Evolutionary conservation across 306 rosid genomes (phyloP), one percentile per base, ranked within the genome.

Genomic region (Prunus salicina): DNA sequence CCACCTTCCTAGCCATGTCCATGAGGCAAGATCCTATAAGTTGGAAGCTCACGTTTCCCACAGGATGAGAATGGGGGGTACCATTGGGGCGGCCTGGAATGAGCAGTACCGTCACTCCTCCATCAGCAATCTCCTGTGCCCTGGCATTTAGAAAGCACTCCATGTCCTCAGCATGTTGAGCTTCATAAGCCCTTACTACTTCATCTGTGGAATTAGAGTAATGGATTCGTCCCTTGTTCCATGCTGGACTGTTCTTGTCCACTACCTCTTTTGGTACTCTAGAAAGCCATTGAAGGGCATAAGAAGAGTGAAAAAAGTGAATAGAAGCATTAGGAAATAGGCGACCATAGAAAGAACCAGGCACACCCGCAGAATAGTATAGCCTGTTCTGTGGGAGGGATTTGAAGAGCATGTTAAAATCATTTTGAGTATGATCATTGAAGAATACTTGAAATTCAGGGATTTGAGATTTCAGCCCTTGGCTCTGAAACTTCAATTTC

Each of bases 1-100:
- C 34, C 79, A 85, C 89, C 84, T 76, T 76, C 43, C 72, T 76
- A 3, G 78, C 69, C 87, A 86, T 69, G n/a, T 86, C 85, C 66
- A 71, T 15, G 58, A 86, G 81, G 79, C 79, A 71, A 24, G 75
- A 20, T 45, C 80, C 62, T 15, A 79, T 2, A 73, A 73, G 28
- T 12, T 56, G 67, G 5, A 6, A 18, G 6, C 1, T 12, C 28
- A 71, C 16, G 20, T 63, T 58, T n/a, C n/a, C 13, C 0, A 30
- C 15, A 74, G 57, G 27, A 7, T 79, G 61, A 16, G 80, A 68
- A 55, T 74, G 69, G 55, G 79, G 70, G 12, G 62, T 18, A 1
- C 52, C 81, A 18, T 63, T 61, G 12, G 71, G 77, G 58, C 77
- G 76, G 16, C 77, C 87, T 3, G 68, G 79, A 12, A 77, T 2